These are phyloP conservation scores for Neurospora sp. DNA, from an alignment of 495 filamentous ascomycete species.

Conservation along the genomic window DNA sequence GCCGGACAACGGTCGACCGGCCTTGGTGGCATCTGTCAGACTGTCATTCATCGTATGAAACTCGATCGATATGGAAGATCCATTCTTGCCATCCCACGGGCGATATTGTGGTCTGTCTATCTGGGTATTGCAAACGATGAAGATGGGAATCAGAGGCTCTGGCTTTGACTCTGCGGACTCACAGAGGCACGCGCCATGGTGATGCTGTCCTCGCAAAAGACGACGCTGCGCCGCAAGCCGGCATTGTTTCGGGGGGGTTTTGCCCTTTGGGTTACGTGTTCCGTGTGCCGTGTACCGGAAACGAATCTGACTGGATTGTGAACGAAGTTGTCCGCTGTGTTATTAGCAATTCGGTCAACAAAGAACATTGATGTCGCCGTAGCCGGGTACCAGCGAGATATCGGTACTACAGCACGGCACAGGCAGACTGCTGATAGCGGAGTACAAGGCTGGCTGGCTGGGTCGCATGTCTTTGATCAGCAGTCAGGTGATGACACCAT, in stretches of 20 bases:
- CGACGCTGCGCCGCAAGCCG: not conserved
- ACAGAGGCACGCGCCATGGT: not conserved
- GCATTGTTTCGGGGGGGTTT: not conserved
- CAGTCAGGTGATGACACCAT: slow-evolving; percentile 23
- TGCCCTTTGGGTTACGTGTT: not conserved
- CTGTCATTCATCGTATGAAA: not conserved
- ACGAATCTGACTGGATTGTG: not conserved
- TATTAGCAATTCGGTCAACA: not conserved
- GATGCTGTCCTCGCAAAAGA: not conserved
- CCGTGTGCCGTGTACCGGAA: not conserved
- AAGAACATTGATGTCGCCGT: not conserved
- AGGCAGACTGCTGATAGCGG: not conserved
- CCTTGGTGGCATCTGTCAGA: not conserved
- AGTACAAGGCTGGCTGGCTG: not conserved
- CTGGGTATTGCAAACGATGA: not conserved
- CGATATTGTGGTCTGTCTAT: not conserved
- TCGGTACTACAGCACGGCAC: not conserved
- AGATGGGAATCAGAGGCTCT: not conserved
- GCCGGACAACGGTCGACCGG: not conserved
- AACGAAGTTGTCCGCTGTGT: not conserved
- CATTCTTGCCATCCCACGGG: not conserved
- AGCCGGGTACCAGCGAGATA: not conserved
- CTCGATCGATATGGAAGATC: not conserved
- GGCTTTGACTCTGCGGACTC: not conserved
- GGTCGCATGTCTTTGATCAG: slow-evolving; percentile 1